Base-by-base conservation (phyloP, 176 grass and related monocot species). In the Rhynchospora breviuscula region DNA sequence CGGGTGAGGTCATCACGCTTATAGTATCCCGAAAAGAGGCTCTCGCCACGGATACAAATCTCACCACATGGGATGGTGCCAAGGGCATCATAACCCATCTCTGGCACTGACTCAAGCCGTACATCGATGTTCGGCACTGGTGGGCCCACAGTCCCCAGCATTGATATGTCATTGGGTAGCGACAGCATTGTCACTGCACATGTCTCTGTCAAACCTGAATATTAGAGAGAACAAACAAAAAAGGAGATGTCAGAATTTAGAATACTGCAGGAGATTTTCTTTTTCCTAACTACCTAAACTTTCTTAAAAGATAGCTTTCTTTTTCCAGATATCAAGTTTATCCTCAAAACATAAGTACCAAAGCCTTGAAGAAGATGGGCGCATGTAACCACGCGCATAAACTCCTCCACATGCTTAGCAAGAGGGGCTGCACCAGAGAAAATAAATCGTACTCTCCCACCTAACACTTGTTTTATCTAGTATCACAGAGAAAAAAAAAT, bases 331-430 rank as follows among this genome's bases (percentile, higher is more conserved):
- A 63, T 65, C 57, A 81, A 81, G 35, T 65, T 65, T 63, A 81
- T 81, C 21, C 46, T 88, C 59, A 85, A 63, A 72, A 72, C 29
- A 79, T 61, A 49, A 60, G 81, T 90, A 98, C 96, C 96, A 45
- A 95, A 99, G 80, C 96, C 96, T 86, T 99, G 96, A 82, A 99
- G 88, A 87, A 99, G 93, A 87, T 90, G 89, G 45, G 96, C 84
- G 81, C 96, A 95, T 81, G 96, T 89, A 47, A 95, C 93, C 59
- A 99, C 96, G 65, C 96, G 87, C 76, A 99, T 59, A 83, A 82
- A 99, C 71, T 91, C 86, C 74, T 99, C 96, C 12, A 99, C 96
- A 70, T 99, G 91, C 70, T 82, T 84, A 58, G 92, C 80, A 3
- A 98, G 80, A 73, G 96, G 96, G 78, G 96, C 96, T 80, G 93